A percentile compares a stretch with the other conserved stretches of the same genome.
phyloP scores from a whole-genome alignment of 108 stramenopile genomes.

The Discostella pseudostelligera region DNA sequence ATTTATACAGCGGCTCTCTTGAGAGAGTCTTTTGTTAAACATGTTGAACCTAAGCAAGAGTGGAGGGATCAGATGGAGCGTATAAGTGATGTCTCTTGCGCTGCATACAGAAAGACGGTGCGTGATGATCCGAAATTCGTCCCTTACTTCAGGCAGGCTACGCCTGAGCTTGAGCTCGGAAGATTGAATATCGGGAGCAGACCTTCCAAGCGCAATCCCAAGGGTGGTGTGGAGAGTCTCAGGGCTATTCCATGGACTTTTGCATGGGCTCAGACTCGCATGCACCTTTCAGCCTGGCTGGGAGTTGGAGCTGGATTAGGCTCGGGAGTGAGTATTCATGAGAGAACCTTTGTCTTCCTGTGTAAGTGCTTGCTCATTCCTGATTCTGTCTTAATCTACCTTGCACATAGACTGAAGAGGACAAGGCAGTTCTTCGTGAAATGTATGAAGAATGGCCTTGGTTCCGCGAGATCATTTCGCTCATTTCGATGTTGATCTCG shows the following conservation, averaged over 20 bases:
- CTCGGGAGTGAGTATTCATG: conserved; percentile 39
- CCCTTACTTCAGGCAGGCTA: conserved; percentile 96
- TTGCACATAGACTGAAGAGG: conserved; percentile 43
- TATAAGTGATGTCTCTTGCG: conserved; percentile 74
- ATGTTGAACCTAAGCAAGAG: conserved; percentile 60
- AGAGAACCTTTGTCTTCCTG: not conserved
- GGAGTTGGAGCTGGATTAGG: conserved; percentile 90
- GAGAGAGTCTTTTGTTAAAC: conserved; percentile 77
- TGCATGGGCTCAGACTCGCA: conserved; percentile 96
- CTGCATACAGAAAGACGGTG: conserved; percentile 84
- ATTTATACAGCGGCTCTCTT: conserved; percentile 95
- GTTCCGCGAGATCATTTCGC: conserved; percentile 90
- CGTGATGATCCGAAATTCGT: conserved; percentile 92
- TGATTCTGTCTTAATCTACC: not conserved
- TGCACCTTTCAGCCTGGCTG: conserved; percentile 95
- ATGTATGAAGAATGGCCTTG: conserved; percentile 97
- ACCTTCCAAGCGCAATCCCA: conserved; percentile 94
- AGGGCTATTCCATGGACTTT: conserved; percentile 98
- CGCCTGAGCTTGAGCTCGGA: conserved; percentile 93
- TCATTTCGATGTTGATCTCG: conserved; percentile 93
- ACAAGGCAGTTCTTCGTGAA: conserved; percentile 57
- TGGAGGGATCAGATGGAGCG: conserved; percentile 89
- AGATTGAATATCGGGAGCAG: conserved; percentile 92
- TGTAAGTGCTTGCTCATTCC: not conserved
- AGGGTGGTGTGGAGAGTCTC: conserved; percentile 94